Conservation (phyloP, 2,329 filamentous ascomycete species). For the Fusarium metavorans region DNA sequence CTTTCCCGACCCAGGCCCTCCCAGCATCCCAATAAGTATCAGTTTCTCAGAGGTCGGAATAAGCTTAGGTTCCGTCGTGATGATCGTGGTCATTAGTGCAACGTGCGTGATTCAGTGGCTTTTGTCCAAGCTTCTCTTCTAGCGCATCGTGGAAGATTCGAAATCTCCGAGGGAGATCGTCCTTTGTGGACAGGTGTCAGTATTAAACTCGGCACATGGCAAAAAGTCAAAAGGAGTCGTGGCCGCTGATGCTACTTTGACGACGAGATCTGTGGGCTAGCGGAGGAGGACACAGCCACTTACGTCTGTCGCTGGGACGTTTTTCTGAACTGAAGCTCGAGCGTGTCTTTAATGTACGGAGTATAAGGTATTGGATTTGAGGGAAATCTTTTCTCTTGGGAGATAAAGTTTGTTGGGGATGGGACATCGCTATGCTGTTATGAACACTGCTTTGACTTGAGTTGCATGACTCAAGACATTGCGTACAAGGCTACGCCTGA, state of each 20-base stretch:
- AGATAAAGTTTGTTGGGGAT: background rate
- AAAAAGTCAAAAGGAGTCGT: background rate
- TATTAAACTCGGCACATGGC: background rate
- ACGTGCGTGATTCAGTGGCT: background rate
- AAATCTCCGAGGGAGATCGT: background rate
- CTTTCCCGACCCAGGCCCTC: background rate
- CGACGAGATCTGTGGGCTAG: background rate
- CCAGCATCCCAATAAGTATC: background rate
- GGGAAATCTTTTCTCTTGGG: background rate
- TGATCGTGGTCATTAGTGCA: background rate
- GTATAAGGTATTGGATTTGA: too few species aligned
- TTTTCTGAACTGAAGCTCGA: background rate
- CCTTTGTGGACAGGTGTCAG: background rate
- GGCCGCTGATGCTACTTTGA: background rate
- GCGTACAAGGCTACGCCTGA: too few species aligned
- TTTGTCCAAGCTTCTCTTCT: too few species aligned
- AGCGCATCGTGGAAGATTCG: background rate
- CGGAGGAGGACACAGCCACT: background rate
- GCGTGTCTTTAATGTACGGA: background rate
- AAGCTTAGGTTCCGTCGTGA: background rate
- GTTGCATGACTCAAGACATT: too few species aligned
- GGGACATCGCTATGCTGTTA: background rate
- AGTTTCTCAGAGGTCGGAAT: background rate
- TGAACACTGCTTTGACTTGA: background rate
- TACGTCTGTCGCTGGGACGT: background rate